A percentile compares a stretch with the other conserved stretches of the same genome.
Evolutionary conservation across 805 yeast species (phyloP).

Genomic region (Lachancea dasiensis): DNA sequence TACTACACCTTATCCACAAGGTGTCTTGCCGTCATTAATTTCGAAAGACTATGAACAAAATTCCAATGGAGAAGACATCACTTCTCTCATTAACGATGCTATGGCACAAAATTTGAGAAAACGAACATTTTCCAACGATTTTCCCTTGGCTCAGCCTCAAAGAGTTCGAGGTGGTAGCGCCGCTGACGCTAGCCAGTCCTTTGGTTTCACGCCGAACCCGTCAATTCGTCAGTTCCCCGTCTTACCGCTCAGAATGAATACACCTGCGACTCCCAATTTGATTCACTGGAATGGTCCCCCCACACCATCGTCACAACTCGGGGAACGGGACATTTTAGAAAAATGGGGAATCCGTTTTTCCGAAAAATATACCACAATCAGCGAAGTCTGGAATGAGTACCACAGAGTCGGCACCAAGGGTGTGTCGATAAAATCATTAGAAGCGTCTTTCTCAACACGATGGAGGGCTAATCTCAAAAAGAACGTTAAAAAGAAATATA

Average conservation of each 20-base stretch:
- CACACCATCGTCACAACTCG: conserved; percentile 4
- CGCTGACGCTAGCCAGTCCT: neutral
- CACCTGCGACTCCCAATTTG: conserved; percentile 5
- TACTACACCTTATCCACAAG: conserved; percentile 5
- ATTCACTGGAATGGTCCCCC: conserved; percentile 4
- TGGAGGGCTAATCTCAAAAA: conserved; percentile 14
- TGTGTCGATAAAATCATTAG: conserved; percentile 12
- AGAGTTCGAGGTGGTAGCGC: conserved; percentile 1
- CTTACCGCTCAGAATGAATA: conserved; percentile 5
- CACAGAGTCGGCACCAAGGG: conserved; percentile 12
- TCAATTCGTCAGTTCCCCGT: neutral
- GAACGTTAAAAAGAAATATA: conserved; percentile 15
- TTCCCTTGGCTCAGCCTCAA: conserved; percentile 6
- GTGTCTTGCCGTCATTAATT: conserved; percentile 1
- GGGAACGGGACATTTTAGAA: conserved; percentile 12
- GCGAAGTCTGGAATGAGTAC: conserved; percentile 16
- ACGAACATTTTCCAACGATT: conserved; percentile 9
- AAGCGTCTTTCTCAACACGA: conserved; percentile 12
- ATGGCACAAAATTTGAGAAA: conserved; percentile 8
- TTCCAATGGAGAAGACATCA: conserved; percentile 4
- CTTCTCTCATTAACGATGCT: conserved; percentile 8
- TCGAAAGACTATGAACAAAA: conserved; percentile 6
- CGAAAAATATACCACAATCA: conserved; percentile 12
- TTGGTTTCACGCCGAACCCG: conserved; percentile 1
- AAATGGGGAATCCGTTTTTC: conserved; percentile 14